These are phyloP conservation scores for Uncinocarpus reesii DNA, from an alignment of 2,329 filamentous ascomycete species.

Conservation along the genomic window DNA sequence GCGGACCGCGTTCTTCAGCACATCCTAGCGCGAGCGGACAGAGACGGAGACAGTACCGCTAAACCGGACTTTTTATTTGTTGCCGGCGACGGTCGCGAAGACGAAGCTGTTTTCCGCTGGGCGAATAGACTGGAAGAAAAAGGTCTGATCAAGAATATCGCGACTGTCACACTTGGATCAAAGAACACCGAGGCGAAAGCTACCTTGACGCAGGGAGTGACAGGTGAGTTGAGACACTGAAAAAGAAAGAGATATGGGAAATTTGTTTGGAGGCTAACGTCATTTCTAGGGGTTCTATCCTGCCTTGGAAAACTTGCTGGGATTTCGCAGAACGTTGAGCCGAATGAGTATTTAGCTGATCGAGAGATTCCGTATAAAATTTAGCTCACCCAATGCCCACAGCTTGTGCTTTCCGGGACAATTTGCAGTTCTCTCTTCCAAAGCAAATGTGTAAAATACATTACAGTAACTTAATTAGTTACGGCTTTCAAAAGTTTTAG, in stretches of 20 bases:
- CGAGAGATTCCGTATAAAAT: conserved; percentile 1
- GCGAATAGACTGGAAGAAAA: conserved; percentile 62
- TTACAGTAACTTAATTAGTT: too few relatives aligned
- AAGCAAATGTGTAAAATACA: background rate
- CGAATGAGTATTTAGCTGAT: background rate
- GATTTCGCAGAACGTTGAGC: conserved; percentile 10
- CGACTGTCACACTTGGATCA: conserved; percentile 76
- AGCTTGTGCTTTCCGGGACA: background rate
- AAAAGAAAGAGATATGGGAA: too few relatives aligned
- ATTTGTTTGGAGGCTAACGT: conserved; percentile 11
- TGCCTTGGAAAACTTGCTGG: conserved; percentile 17
- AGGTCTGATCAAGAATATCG: conserved; percentile 55
- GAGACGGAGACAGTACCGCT: conserved; percentile 26
- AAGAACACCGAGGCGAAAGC: conserved; percentile 79
- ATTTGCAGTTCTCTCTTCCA: background rate
- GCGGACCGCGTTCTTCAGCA: conserved; percentile 61
- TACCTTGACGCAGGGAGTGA: conserved; percentile 83
- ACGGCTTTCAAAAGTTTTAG: too few relatives aligned
- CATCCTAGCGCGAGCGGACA: conserved; percentile 48
- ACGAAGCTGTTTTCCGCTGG: conserved; percentile 91
- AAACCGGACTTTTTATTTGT: conserved; percentile 78
- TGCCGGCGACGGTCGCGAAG: conserved; percentile 80
- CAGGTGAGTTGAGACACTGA: conserved; percentile 49
- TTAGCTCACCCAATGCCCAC: background rate
- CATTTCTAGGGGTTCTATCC: conserved; percentile 23